phyloP scores from a whole-genome alignment of 2,329 filamentous ascomycete genomes.

The Diplodia mutila region DNA sequence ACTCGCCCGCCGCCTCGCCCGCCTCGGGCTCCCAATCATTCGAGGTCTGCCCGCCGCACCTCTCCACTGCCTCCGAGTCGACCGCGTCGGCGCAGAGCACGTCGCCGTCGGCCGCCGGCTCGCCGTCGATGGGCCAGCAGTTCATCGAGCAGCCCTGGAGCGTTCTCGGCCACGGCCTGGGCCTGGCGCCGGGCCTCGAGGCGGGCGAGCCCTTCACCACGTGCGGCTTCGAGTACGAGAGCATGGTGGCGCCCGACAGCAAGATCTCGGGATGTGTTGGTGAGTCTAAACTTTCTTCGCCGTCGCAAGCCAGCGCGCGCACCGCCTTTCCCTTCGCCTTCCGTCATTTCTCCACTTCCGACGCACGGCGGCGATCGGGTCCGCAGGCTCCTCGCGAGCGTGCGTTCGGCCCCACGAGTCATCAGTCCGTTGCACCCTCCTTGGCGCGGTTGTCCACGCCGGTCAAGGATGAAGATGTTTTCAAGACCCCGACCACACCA shows the following conservation, averaged over 20 bases:
- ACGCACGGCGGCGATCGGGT: neutral
- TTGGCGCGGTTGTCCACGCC: slow-evolving; percentile 3
- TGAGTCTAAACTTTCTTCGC: slow-evolving; percentile 51
- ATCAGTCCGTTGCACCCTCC: slow-evolving; percentile 4
- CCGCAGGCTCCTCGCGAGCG: slow-evolving; percentile 7
- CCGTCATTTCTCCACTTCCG: slow-evolving; percentile 13
- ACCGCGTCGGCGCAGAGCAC: slow-evolving; percentile 48
- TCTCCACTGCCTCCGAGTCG: slow-evolving; percentile 55
- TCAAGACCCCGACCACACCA: slow-evolving; percentile 40
- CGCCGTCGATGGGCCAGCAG: slow-evolving; percentile 63
- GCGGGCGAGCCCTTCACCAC: slow-evolving; percentile 59
- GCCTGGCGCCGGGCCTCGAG: slow-evolving; percentile 67
- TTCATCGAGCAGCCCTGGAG: slow-evolving; percentile 60
- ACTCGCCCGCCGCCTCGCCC: slow-evolving; percentile 49
- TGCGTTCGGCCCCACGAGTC: slow-evolving; percentile 19
- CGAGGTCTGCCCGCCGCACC: slow-evolving; percentile 50
- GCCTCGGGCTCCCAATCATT: slow-evolving; percentile 52
- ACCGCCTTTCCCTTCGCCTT: slow-evolving; percentile 25
- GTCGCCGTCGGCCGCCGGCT: slow-evolving; percentile 56
- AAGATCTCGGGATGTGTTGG: slow-evolving; percentile 52
- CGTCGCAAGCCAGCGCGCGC: slow-evolving; percentile 32
- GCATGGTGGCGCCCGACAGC: slow-evolving; percentile 48
- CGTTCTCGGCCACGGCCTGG: slow-evolving; percentile 60
- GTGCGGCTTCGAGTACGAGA: slow-evolving; percentile 60
- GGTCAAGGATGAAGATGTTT: slow-evolving; percentile 30